Conservation (phyloP, 2,329 filamentous ascomycete species). For the Paraconiothyrium sp. region DNA sequence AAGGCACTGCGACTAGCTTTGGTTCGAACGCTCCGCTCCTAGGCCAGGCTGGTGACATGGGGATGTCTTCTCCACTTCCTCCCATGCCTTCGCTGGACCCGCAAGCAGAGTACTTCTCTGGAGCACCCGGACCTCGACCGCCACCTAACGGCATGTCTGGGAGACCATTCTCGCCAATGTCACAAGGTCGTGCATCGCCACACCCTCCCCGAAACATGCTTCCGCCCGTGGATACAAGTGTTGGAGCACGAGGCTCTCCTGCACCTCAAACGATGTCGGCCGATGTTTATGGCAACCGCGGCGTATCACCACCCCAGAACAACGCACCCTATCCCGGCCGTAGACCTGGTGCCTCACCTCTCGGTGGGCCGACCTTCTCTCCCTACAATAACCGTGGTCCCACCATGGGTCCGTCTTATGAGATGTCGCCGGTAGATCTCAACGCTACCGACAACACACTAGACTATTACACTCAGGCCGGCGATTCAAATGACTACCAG, state of each 20-base stretch:
- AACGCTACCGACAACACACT: slow-evolving; percentile 30
- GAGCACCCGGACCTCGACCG: slow-evolving; percentile 25
- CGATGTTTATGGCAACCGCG: slow-evolving; percentile 28
- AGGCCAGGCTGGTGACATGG: slow-evolving; percentile 68
- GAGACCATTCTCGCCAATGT: slow-evolving; percentile 41
- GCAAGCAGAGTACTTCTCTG: slow-evolving; percentile 41
- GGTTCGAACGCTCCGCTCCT: slow-evolving; percentile 72
- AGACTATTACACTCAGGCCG: slow-evolving; percentile 33
- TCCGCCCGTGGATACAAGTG: slow-evolving; percentile 44
- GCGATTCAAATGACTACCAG: slow-evolving; percentile 31
- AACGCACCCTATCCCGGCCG: slow-evolving; percentile 23
- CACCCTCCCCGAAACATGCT: slow-evolving; percentile 35
- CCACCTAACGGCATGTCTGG: slow-evolving; percentile 34
- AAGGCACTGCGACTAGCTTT: slow-evolving; percentile 67
- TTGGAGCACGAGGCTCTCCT: slow-evolving; percentile 34
- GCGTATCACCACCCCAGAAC: slow-evolving; percentile 23
- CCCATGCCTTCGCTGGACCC: slow-evolving; percentile 42
- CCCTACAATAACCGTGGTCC: slow-evolving; percentile 43
- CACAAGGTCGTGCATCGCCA: slow-evolving; percentile 42
- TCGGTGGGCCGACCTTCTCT: slow-evolving; percentile 39
- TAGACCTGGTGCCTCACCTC: slow-evolving; percentile 21
- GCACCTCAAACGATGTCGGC: slow-evolving; percentile 36
- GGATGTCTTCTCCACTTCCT: slow-evolving; percentile 47
- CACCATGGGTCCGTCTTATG: slow-evolving; percentile 38
- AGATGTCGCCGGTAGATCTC: slow-evolving; percentile 47